Base-by-base conservation (phyloP, 345 rosid genomes). In the Noccaea bulbosa region DNA sequence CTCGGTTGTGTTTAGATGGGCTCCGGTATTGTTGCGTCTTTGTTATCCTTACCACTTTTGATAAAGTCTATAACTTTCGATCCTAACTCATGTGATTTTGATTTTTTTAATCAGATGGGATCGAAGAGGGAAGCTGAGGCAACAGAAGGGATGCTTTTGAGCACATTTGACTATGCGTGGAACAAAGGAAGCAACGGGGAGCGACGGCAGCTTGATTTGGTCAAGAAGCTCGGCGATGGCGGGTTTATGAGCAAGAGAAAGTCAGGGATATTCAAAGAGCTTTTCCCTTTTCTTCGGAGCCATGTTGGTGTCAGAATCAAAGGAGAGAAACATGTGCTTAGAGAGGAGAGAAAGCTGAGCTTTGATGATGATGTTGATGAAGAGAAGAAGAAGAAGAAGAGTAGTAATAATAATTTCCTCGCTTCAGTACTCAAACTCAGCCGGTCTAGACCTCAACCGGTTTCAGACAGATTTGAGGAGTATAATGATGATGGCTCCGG, bases 91-190 rank as follows among this genome's bases (percentile, higher is more conserved):
- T 41, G 60, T 27, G n/a, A n/a, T 47, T 39, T 8, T 45, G 49
- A 8, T 35, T 56, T 14, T 11, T n/a, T 24, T 65, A 54, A 8
- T 30, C 71, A 91, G 98, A 85, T 86, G 91, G 66, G 78, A 64
- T 78, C 78, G 66, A 91, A 89, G 77, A 85, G 67, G 45, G 84
- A 64, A 52, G 96, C 97, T 52, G 74, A 77, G 64, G 79, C 78
- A 72, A 81, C 83, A 48, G 96, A 91, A 78, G 71, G 81, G 27
- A 65, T 39, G 79, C 85, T 91, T 54, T 83, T 93, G 17, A 30
- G 65, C 14, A 84, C 81, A 38, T 91, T 91, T 72, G 97, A 93
- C 60, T 93, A 91, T 73, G 98, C 94, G 20, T 93, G 97, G 98
- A 93, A 93, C 73, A 91, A 85, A 83, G 92, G 91, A 4, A 63